phyloP scores from a whole-genome alignment of 208 protist genomes.

The Leishmania major region DNA sequence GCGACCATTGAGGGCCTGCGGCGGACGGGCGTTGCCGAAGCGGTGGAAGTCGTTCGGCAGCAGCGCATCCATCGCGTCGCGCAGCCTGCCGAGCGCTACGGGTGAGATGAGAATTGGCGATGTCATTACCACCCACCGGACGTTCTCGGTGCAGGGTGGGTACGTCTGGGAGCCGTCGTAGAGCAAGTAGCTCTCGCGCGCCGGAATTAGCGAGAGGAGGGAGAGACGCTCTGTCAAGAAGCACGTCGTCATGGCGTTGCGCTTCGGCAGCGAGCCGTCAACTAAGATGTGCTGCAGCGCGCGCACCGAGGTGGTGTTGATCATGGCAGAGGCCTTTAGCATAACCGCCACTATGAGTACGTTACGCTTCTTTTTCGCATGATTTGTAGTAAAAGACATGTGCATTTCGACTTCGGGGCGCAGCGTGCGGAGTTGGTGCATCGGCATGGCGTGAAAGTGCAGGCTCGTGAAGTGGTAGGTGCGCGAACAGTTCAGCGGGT shows the following conservation, averaged over 20 bases:
- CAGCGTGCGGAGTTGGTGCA: conserved; percentile 63
- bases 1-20: conserved; percentile 67
- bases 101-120: conserved; percentile 67
- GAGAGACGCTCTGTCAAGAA: conserved; percentile 56
- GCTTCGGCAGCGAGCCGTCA: conserved; percentile 55
- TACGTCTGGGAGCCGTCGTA: conserved; percentile 83
- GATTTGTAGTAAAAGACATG: conserved; percentile 46
- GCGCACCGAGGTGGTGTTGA: conserved; percentile 59
- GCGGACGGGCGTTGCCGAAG: conserved; percentile 57
- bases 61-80: conserved; percentile 41
- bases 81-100: conserved; percentile 50
- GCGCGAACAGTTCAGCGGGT: conserved; percentile 43
- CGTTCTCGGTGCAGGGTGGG: conserved; percentile 74
- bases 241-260: conserved; percentile 64
- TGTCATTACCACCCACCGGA: conserved; percentile 83
- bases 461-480: conserved; percentile 62
- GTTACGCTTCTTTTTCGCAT: conserved; percentile 22
- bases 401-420: conserved; percentile 76
- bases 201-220: conserved; percentile 50
- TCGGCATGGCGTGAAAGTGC: conserved; percentile 64
- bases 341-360: conserved; percentile 60
- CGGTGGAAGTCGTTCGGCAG: conserved; percentile 57
- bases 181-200: conserved; percentile 59
- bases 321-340: conserved; percentile 54
- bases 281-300: conserved; percentile 70